phyloP scores from a whole-genome alignment of 805 yeast genomes.

The Priceomyces medius region DNA sequence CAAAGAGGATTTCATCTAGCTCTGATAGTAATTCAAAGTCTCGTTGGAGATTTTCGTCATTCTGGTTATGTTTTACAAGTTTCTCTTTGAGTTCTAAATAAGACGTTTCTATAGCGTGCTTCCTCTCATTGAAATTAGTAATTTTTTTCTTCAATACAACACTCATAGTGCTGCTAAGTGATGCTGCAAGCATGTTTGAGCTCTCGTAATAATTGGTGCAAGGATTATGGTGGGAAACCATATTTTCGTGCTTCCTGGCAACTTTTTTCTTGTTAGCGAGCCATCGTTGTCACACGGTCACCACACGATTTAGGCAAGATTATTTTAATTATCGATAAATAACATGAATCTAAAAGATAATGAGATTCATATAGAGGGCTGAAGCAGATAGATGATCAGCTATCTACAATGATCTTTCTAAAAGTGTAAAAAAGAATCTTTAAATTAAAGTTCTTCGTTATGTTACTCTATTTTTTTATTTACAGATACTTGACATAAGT shows the following conservation, averaged over 20 bases:
- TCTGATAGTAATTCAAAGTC: conserved; percentile 19
- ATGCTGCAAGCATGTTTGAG: neutral
- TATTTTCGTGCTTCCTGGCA: neutral
- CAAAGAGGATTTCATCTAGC: conserved; percentile 27
- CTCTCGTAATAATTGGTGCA: conserved; percentile 5
- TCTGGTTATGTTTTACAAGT: neutral
- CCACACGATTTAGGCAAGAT: conserved; percentile 1
- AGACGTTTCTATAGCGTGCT: conserved; percentile 11
- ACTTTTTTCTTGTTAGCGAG: neutral
- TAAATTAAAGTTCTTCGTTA: too few species aligned
- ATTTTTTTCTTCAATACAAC: conserved; percentile 16
- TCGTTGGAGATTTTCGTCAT: conserved; percentile 10
- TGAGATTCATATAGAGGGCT: too few species aligned
- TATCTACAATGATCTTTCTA: too few species aligned
- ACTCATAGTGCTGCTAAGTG: conserved; percentile 9
- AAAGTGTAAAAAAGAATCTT: too few species aligned
- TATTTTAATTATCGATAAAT: too few species aligned
- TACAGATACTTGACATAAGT: neutral
- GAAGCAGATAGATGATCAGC: too few species aligned
- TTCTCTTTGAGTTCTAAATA: conserved; percentile 13
- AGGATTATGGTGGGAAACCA: conserved; percentile 8
- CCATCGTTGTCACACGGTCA: neutral
- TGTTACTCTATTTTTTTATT: neutral
- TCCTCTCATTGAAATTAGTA: conserved; percentile 17
- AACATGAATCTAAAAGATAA: too few species aligned